phyloP scores from a whole-genome alignment of 2,329 filamentous ascomycete genomes.

The Exophiala alcalophila region DNA sequence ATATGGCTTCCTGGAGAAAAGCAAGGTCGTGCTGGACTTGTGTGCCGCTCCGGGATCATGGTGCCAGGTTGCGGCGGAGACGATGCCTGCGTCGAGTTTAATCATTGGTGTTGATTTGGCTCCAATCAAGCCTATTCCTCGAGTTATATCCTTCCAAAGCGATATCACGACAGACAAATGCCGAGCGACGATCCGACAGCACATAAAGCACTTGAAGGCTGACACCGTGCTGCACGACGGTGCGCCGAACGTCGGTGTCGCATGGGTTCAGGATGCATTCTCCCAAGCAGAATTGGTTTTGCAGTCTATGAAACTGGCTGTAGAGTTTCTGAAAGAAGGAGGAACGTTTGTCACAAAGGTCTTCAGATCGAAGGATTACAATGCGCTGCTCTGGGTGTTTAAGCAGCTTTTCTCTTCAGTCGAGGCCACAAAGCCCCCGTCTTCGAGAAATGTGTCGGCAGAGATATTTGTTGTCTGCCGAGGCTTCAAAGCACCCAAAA shows the following conservation, averaged over 20 bases:
- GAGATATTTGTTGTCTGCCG: constrained; percentile 98
- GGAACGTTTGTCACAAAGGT: constrained; percentile 97
- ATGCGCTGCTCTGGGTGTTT: constrained; percentile 92
- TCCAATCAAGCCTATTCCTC: constrained; percentile 92
- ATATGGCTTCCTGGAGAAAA: constrained; percentile 96
- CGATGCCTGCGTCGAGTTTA: constrained; percentile 84
- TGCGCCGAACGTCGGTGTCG: constrained; percentile 94
- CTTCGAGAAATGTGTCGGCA: constrained; percentile 90
- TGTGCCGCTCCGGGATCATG: constrained; percentile 97
- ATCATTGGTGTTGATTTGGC: constrained; percentile 93
- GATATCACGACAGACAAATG: constrained; percentile 98
- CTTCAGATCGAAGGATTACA: constrained; percentile 96
- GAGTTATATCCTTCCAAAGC: constrained; percentile 91
- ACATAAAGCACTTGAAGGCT: constrained; percentile 94
- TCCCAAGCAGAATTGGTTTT: constrained; percentile 91
- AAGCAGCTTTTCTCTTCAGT: constrained; percentile 95
- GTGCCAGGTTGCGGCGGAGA: constrained; percentile 94
- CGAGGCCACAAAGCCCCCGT: constrained; percentile 95
- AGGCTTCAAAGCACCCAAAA: constrained; percentile 92
- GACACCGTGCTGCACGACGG: constrained; percentile 96
- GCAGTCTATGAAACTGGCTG: constrained; percentile 87
- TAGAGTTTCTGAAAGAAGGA: constrained; percentile 83
- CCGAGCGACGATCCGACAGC: constrained; percentile 79
- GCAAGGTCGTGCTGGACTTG: constrained; percentile 92
- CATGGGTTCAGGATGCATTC: constrained; percentile 98